phyloP scores from a whole-genome alignment of 257 asterid species.

The Nyctanthes arbortristis region DNA sequence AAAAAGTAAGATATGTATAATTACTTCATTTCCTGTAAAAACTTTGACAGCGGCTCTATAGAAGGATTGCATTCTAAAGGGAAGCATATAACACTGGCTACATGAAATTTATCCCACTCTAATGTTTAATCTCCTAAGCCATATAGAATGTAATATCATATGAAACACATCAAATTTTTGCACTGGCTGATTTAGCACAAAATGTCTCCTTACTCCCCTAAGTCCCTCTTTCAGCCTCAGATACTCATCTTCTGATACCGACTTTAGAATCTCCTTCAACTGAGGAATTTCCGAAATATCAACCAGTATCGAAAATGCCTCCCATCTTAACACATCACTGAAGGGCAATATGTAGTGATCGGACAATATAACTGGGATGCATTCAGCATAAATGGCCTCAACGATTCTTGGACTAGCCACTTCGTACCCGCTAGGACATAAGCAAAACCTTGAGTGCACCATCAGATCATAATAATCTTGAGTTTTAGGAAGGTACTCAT shows the following conservation, averaged over 20 bases:
- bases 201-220: constrained; percentile 75
- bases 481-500: constrained; percentile 55
- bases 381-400: constrained; percentile 84
- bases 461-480: constrained; percentile 54
- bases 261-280: constrained; percentile 64
- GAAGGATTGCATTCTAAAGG: no score
- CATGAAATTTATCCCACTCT: constrained; percentile 9
- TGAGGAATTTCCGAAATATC: constrained; percentile 54
- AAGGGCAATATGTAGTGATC: constrained; percentile 75
- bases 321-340: constrained; percentile 88
- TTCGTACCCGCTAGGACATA: constrained; percentile 93
- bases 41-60: no score
- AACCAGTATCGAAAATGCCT: constrained; percentile 70
- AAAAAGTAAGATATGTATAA: no score
- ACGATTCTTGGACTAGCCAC: constrained; percentile 95
- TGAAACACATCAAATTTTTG: constrained; percentile 73
- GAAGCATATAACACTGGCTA: not conserved
- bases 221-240: constrained; percentile 59
- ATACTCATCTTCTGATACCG: constrained; percentile 43
- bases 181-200: constrained; percentile 63
- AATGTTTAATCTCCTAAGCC: constrained; percentile 83
- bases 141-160: constrained; percentile 85
- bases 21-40: no score
- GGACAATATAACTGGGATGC: constrained; percentile 83
- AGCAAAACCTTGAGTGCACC: constrained; percentile 69